A percentile compares a stretch with the other conserved stretches of the same genome.
Evolutionary conservation across 2,329 filamentous ascomycete species (phyloP).

Genomic region (Phyllosticta citribraziliensis): DNA sequence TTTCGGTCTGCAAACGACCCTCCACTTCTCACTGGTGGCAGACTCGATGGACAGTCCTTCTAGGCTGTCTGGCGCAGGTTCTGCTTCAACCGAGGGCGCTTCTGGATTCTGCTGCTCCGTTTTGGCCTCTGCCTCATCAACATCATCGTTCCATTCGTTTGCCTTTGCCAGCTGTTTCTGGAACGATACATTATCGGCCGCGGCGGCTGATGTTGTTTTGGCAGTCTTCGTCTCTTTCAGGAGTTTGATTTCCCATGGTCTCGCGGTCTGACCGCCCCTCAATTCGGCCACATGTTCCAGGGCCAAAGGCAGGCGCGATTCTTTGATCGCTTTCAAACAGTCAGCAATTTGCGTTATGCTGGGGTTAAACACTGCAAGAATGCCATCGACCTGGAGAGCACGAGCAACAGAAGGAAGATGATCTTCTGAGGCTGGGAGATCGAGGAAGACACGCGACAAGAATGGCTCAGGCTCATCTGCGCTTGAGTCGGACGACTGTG

Average conservation of each 20-base stretch:
- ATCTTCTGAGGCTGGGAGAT: conserved; percentile 55
- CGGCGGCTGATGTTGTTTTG: conserved; percentile 6
- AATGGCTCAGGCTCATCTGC: conserved; percentile 38
- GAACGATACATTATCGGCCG: not conserved
- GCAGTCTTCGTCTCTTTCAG: conserved; percentile 31
- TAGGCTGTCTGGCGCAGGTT: not conserved
- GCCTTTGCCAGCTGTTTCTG: not conserved
- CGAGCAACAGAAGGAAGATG: conserved; percentile 42
- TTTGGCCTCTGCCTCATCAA: not conserved
- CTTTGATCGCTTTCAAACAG: conserved; percentile 47
- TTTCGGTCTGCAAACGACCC: conserved; percentile 27
- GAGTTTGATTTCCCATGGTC: conserved; percentile 54
- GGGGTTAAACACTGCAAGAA: conserved; percentile 62
- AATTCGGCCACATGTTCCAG: conserved; percentile 54
- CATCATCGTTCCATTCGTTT: not conserved
- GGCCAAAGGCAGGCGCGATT: conserved; percentile 45
- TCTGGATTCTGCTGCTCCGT: not conserved
- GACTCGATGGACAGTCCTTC: not conserved
- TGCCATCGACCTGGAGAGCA: conserved; percentile 55
- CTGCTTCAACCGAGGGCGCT: not conserved
- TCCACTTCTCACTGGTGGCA: conserved; percentile 14
- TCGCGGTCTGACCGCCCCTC: conserved; percentile 42
- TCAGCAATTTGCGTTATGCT: conserved; percentile 68
- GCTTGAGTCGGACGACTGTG: not conserved
- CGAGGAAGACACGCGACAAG: conserved; percentile 61